A percentile compares a stretch with the other conserved stretches of the same genome.
Conservation (phyloP, 495 filamentous ascomycete species). For the Penicillium manginii region DNA sequence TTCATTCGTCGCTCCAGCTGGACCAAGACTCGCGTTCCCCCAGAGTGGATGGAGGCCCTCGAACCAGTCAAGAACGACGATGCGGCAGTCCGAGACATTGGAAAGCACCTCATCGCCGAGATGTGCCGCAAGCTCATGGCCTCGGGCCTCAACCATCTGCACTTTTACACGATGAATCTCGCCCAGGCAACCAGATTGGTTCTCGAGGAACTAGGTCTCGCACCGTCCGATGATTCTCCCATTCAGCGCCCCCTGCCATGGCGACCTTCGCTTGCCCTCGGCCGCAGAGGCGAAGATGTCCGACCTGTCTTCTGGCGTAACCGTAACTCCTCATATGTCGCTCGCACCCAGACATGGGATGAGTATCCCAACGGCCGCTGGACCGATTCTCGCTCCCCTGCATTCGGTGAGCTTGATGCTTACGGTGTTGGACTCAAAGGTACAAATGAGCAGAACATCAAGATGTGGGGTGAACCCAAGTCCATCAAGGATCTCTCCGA, state of each 20-base stretch:
- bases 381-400: constrained; percentile 96
- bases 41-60: constrained; percentile 76
- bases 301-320: constrained; percentile 99
- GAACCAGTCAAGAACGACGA: constrained; percentile 98
- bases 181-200: constrained; percentile 93
- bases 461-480: constrained; percentile 88
- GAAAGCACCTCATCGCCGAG: constrained; percentile 86
- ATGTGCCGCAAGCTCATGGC: constrained; percentile 85
- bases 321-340: constrained; percentile 91
- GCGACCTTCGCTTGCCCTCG: constrained; percentile 89
- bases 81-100: constrained; percentile 85
- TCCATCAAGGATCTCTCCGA: constrained; percentile 78
- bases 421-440: constrained; percentile 95
- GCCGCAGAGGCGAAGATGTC: constrained; percentile 90
- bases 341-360: constrained; percentile 97
- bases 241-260: constrained; percentile 87
- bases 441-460: constrained; percentile 95
- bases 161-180: constrained; percentile 99
- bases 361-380: constrained; percentile 99
- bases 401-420: constrained; percentile 93
- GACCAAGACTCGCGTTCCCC: constrained; percentile 81
- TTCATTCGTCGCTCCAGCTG: constrained; percentile 89
- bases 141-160: constrained; percentile 82
- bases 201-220: constrained; percentile 81
- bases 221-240: constrained; percentile 74